Evolutionary conservation across 768 basidiomycete species (phyloP).

Genomic region (Xerocomus potaroensis): DNA sequence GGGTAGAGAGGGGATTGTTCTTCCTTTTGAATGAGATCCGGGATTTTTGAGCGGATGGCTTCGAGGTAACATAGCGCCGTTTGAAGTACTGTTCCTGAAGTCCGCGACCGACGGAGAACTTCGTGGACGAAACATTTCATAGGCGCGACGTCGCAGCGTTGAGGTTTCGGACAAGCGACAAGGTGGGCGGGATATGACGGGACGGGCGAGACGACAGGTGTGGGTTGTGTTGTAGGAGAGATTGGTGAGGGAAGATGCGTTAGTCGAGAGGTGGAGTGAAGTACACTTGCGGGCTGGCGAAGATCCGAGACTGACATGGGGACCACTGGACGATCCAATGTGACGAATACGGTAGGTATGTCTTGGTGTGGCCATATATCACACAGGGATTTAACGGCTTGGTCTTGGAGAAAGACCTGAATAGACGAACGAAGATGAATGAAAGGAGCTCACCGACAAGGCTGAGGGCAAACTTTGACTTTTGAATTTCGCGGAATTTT

Average conservation of each 20-base stretch:
- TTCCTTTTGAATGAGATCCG: constrained; percentile 55
- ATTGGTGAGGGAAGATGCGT: constrained; percentile 50
- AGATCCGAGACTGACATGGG: constrained; percentile 12
- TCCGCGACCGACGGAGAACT: constrained; percentile 81
- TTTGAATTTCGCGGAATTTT: constrained; percentile 46
- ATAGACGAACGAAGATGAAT: neutral
- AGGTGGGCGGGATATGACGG: constrained; percentile 25
- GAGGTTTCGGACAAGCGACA: constrained; percentile 7
- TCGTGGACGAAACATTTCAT: constrained; percentile 83
- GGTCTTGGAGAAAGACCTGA: constrained; percentile 45
- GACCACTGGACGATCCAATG: constrained; percentile 29
- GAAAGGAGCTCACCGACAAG: constrained; percentile 58
- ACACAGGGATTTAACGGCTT: constrained; percentile 71
- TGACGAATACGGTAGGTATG: constrained; percentile 56
- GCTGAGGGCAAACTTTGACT: constrained; percentile 58
- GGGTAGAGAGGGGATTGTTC: constrained; percentile 39
- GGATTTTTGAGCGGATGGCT: constrained; percentile 68
- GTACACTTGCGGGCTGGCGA: neutral
- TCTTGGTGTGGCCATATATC: constrained; percentile 81
- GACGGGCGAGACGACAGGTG: constrained; percentile 27
- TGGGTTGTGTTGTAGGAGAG: constrained; percentile 45
- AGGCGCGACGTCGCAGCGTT: constrained; percentile 43
- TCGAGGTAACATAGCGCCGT: constrained; percentile 87
- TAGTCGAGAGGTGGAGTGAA: constrained; percentile 23
- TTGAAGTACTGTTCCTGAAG: constrained; percentile 78